phyloP scores from a whole-genome alignment of 352 stramenopile species.

The Blastocystis sp. region DNA sequence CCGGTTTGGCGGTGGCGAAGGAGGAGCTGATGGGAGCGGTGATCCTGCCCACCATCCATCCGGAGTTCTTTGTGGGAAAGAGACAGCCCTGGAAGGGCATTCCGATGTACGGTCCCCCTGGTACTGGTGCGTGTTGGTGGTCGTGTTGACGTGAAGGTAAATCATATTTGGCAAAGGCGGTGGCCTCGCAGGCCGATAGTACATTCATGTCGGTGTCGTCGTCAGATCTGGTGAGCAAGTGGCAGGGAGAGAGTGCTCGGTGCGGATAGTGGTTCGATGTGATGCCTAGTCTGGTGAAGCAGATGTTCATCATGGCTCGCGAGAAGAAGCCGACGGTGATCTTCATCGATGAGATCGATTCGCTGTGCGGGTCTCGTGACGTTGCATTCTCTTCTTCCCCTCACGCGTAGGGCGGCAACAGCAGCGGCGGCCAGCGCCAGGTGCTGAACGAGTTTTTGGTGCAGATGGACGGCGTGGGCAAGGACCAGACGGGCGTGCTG shows the following conservation, averaged over 20 bases:
- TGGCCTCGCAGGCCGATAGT: conserved; percentile 95
- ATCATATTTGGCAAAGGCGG: conserved; percentile 91
- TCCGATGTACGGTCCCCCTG: conserved; percentile 89
- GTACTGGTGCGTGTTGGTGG: conserved; percentile 71
- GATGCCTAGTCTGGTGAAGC: conserved; percentile 86
- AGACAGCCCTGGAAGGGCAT: conserved; percentile 81
- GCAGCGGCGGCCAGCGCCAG: conserved; percentile 88
- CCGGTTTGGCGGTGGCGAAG: conserved; percentile 91
- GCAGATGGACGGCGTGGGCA: conserved; percentile 90
- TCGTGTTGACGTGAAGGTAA: conserved; percentile 75
- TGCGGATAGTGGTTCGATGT: conserved; percentile 76
- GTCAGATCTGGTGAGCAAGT: conserved; percentile 96
- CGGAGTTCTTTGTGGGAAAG: conserved; percentile 91
- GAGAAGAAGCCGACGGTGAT: conserved; percentile 87
- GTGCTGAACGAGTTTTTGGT: conserved; percentile 96
- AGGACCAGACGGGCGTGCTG: conserved; percentile 84
- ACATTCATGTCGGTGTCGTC: conserved; percentile 96
- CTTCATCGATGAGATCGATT: conserved; percentile 96
- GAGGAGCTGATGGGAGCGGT: conserved; percentile 96
- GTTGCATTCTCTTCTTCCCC: background rate
- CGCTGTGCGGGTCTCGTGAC: conserved; percentile 82
- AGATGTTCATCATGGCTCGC: conserved; percentile 94
- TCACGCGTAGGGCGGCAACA: conserved; percentile 72
- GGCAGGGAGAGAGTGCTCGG: conserved; percentile 86
- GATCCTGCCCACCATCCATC: conserved; percentile 89